Evolutionary conservation across 306 rosid species (phyloP), one percentile per base, ranked within the genome.

Genomic region (Dryas octopetala): DNA sequence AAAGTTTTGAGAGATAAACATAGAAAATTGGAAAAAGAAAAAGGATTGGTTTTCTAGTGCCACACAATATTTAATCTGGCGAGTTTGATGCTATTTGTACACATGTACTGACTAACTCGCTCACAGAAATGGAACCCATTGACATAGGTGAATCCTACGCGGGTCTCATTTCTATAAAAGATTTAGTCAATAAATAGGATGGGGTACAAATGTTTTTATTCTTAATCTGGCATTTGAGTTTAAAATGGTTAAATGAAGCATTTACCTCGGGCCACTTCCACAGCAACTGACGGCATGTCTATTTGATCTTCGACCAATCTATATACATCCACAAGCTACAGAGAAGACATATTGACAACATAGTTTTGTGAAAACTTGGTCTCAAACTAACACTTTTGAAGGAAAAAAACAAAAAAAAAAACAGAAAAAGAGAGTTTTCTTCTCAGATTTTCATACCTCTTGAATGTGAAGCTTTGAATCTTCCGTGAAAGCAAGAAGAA

Each of bases 401-500:
- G 15, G 19, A 57, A 78, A 45, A 52, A 75, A 61, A 46, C 53
- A 46, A 72, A 75, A 8, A 75, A 8, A 23, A 23, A 23, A 23
- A 23, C 23, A 23, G 23, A 23, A 23, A 23, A 23, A 61, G 66
- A 69, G 5, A n/a, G 12, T 43, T 66, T 23, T 17, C 16, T 57
- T 41, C 48, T 65, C 48, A 59, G 55, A 68, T 81, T 32, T 66
- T 45, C 80, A 66, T 74, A 96, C 98, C 96, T 96, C 99, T 86
- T 92, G 91, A 73, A 96, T 73, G 80, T 92, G 99, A 86, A 92
- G 97, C 91, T 85, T 93, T 58, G 98, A 96, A 82, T 96, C 99
- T 87, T 96, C 98, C 0, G 97, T 96, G 80, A 96, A 84, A 70
- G 99, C 99, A 76, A 96, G 96, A 80, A 96, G 91, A 85, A 96